A percentile compares a stretch with the other conserved stretches of the same genome.
Evolutionary conservation across 2,329 filamentous ascomycete species (phyloP).

Genomic region (Hypoxylon sp.): DNA sequence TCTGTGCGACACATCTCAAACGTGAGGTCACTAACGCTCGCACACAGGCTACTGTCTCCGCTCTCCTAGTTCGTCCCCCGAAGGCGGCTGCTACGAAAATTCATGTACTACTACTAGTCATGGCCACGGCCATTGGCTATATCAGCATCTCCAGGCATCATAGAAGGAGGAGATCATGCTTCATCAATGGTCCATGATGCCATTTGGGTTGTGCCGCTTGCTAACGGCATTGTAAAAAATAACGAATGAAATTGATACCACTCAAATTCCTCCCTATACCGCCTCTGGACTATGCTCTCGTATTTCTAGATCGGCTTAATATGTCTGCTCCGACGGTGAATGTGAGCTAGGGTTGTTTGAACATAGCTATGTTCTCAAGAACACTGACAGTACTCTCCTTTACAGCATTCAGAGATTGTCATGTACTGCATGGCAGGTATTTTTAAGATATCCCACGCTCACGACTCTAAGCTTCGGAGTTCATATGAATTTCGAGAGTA

Average conservation of each 20-base stretch:
- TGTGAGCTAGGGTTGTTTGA: too few species aligned
- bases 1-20: neutral
- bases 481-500: neutral
- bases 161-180: constrained; percentile 29
- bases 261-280: constrained; percentile 17
- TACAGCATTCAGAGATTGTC: too few species aligned
- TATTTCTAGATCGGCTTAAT: neutral
- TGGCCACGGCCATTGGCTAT: constrained; percentile 21
- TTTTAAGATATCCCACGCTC: too few species aligned
- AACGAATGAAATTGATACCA: constrained; percentile 48
- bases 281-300: neutral
- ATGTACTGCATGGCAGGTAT: too few species aligned
- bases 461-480: too few species aligned
- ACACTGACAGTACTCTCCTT: too few species aligned
- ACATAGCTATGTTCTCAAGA: too few species aligned
- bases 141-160: constrained; percentile 18
- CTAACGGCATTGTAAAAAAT: constrained; percentile 45
- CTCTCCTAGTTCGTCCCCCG: constrained; percentile 64
- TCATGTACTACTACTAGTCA: constrained; percentile 33
- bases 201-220: constrained; percentile 16
- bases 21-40: constrained; percentile 43
- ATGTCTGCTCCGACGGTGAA: too few species aligned
- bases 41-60: constrained; percentile 70
- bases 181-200: constrained; percentile 22
- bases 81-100: constrained; percentile 6